phyloP scores from a whole-genome alignment of 257 asterid species.

The Plantago ovata region DNA sequence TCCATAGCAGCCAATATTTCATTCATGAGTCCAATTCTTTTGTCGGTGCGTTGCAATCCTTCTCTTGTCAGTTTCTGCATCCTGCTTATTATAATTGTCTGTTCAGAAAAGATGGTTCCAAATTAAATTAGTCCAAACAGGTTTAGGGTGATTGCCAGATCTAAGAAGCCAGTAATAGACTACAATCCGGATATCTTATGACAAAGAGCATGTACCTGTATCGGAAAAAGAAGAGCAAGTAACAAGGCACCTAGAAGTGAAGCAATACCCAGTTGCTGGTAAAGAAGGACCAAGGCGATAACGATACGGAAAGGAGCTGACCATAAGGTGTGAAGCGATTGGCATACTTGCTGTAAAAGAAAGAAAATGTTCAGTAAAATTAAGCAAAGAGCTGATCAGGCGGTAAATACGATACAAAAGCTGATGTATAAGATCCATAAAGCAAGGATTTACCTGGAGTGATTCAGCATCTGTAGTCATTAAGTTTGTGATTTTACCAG shows the following conservation, averaged over 20 bases:
- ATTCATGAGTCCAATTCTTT: constrained; percentile 95
- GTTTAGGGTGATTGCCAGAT: constrained; percentile 5
- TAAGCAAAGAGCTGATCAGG: constrained; percentile 11
- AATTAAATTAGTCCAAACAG: constrained; percentile 16
- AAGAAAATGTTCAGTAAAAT: constrained; percentile 12
- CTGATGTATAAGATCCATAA: background rate
- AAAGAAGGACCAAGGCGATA: constrained; percentile 82
- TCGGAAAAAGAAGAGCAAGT: constrained; percentile 80
- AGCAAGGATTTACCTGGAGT: constrained; percentile 62
- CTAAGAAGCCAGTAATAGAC: constrained; percentile 12
- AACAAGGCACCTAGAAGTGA: constrained; percentile 82
- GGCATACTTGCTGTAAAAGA: constrained; percentile 84
- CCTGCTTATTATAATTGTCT: constrained; percentile 81
- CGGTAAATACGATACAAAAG: background rate
- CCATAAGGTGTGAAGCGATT: constrained; percentile 87
- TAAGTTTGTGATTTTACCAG: constrained; percentile 90
- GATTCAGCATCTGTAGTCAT: constrained; percentile 96
- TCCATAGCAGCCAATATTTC: constrained; percentile 99
- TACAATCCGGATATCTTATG: constrained; percentile 8
- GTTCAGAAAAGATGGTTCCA: constrained; percentile 29
- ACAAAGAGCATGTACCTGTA: constrained; percentile 52
- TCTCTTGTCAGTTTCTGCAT: constrained; percentile 89
- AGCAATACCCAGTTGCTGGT: constrained; percentile 80
- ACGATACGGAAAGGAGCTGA: constrained; percentile 91
- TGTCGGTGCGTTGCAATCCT: constrained; percentile 89